Conservation (phyloP, 75 land plant species). For the Pseudotsuga menziesii region DNA sequence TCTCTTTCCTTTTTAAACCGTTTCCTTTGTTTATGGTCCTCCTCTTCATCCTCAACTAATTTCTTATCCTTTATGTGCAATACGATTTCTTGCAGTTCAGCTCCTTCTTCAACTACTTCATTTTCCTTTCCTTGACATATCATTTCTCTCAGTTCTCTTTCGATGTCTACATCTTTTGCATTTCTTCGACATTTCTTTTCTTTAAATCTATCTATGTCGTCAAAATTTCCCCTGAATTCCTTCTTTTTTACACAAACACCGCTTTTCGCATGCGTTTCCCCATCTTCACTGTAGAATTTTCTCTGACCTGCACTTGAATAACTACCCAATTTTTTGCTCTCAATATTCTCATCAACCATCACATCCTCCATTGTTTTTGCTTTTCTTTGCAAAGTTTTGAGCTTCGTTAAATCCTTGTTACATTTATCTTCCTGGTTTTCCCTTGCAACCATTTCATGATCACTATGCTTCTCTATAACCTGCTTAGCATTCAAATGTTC, state of each 20-base stretch:
- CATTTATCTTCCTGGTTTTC: background rate
- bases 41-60: background rate
- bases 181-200: background rate
- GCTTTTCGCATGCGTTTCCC: background rate
- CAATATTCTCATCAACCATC: background rate
- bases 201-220: background rate
- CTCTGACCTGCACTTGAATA: background rate
- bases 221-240: background rate
- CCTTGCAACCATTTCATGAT: background rate
- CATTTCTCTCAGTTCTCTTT: background rate
- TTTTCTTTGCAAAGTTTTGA: background rate
- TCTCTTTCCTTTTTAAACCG: constrained; percentile 8
- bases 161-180: background rate
- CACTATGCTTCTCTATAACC: background rate
- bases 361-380: background rate
- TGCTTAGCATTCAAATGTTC: background rate
- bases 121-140: background rate
- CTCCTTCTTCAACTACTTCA: background rate
- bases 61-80: background rate
- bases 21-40: background rate
- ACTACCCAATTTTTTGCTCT: background rate
- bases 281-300: background rate
- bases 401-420: background rate
- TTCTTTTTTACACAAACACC: background rate
- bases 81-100: background rate